Percentiles rank a stretch among this genome's conserved stretches.
Evolutionary conservation across 495 filamentous ascomycete species (phyloP).

Genomic region (Xylaria curta): DNA sequence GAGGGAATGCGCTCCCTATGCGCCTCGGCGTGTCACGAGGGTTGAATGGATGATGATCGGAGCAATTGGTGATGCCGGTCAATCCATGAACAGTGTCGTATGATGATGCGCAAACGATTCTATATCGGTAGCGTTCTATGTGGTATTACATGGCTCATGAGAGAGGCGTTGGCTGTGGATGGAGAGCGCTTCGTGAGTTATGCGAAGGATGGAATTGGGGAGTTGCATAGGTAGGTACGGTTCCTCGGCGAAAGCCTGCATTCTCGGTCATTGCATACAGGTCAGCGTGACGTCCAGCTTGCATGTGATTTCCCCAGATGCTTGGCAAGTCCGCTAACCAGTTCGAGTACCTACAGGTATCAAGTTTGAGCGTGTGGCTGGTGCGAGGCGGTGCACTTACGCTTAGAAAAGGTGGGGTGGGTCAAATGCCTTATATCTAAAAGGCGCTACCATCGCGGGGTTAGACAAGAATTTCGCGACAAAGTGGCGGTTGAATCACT

Average conservation of each 20-base stretch:
- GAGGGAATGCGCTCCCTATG: constrained; percentile 22
- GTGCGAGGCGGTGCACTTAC: not conserved
- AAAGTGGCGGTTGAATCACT: constrained; percentile 5
- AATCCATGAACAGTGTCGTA: constrained; percentile 21
- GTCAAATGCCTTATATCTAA: not conserved
- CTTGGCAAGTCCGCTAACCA: not conserved
- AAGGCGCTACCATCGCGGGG: constrained; percentile 14
- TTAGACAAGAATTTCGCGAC: constrained; percentile 21
- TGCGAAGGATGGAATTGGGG: constrained; percentile 17
- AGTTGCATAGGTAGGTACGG: not conserved
- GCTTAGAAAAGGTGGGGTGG: not conserved
- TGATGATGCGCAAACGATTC: constrained; percentile 12
- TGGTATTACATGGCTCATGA: constrained; percentile 32
- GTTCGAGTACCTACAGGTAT: too few relatives aligned
- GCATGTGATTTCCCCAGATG: constrained; percentile 41
- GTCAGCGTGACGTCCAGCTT: constrained; percentile 39
- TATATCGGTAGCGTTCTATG: constrained; percentile 1
- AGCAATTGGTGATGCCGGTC: not conserved
- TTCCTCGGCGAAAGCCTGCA: constrained; percentile 41
- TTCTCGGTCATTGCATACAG: constrained; percentile 22
- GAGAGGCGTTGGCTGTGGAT: not conserved
- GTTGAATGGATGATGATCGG: constrained; percentile 1
- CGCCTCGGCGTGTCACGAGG: constrained; percentile 9
- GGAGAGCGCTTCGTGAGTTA: not conserved
- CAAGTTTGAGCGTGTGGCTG: constrained; percentile 7